Base-by-base conservation (phyloP, 495 filamentous ascomycete genomes). In the Podospora anserina region DNA sequence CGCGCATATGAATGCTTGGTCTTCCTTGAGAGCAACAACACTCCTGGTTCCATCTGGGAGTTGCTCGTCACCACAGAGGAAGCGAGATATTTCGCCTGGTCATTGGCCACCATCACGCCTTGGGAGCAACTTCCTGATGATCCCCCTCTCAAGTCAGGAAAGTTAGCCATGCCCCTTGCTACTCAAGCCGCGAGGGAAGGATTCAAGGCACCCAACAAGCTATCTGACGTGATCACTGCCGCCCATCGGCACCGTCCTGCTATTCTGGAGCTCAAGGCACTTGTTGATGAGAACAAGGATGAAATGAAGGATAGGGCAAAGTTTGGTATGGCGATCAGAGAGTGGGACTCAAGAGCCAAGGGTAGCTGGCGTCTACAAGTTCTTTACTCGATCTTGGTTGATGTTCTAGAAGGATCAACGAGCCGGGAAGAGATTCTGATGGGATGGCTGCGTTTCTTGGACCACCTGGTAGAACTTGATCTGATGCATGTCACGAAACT, bases 321-420 rank as follows among this genome's bases (percentile, higher is more conserved):
- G 2, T 81, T 94, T 26, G 94, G 94, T 2, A 88, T 93, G 85
- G 85, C 83, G 0, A 90, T 99, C 69, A 86, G 92, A n/a, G 76
- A 81, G 5, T 95, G 94, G 91, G 89, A 89, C 66, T 61, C 78
- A 9, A 76, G 69, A 57, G 82, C 84, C 30, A 16, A 13, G 15
- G 83, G 85, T 1, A 77, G 89, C 67, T 98, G 95, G 95, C 84
- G 88, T 73, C 80, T 88, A 44, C 91, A 92, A 72, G 83, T 91
- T 3, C 69, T 97, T 39, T 88, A 88, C 72, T 84, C 90, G 5
- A 75, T 97, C 2, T 74, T 96, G 13, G 82, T 89, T 15, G 91
- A 94, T 72, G 78, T 86, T 5, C 81, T 86, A 75, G 76, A 81
- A 18, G 11, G 60, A 4, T 61, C 19, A 34, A 49, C 54, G 44